A percentile compares a stretch with the other conserved stretches of the same genome.
Conservation (phyloP, 345 rosid genomes). For the Zanthoxylum bungeanum region DNA sequence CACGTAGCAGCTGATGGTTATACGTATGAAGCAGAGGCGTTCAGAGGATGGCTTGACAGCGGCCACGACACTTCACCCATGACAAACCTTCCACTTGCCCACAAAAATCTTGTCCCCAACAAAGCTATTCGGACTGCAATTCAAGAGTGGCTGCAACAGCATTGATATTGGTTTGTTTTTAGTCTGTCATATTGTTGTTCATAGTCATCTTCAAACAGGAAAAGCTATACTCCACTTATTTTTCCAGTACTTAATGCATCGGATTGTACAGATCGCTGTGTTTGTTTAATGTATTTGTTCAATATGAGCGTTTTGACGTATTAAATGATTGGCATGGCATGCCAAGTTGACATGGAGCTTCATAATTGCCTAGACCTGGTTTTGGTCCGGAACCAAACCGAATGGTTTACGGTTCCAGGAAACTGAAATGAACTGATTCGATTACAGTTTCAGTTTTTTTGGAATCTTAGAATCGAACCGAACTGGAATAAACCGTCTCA, state of each 20-base stretch:
- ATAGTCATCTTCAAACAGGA: neutral
- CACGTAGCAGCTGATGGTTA: constrained; percentile 79
- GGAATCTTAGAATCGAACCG: no score
- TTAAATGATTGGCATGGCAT: no score
- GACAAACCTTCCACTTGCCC: constrained; percentile 52
- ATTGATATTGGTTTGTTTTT: constrained; percentile 2
- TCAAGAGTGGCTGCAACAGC: constrained; percentile 66
- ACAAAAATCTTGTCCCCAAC: constrained; percentile 47
- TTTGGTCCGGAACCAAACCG: no score
- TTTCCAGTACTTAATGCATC: neutral
- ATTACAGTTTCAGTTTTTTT: no score
- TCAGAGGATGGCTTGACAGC: constrained; percentile 74
- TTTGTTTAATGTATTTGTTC: neutral
- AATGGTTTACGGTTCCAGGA: no score
- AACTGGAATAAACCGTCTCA: no score
- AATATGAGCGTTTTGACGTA: no score
- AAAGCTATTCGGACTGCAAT: constrained; percentile 50
- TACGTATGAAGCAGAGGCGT: constrained; percentile 78
- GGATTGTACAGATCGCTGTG: no score
- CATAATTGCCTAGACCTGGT: no score
- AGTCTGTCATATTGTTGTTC: neutral
- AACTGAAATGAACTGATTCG: no score
- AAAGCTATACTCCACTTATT: neutral
- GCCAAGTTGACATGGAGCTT: no score
- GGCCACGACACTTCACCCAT: constrained; percentile 69